A percentile compares a stretch with the other conserved stretches of the same genome.
Evolutionary conservation across 768 basidiomycete species (phyloP).

Genomic region (Boletus coccyginus): DNA sequence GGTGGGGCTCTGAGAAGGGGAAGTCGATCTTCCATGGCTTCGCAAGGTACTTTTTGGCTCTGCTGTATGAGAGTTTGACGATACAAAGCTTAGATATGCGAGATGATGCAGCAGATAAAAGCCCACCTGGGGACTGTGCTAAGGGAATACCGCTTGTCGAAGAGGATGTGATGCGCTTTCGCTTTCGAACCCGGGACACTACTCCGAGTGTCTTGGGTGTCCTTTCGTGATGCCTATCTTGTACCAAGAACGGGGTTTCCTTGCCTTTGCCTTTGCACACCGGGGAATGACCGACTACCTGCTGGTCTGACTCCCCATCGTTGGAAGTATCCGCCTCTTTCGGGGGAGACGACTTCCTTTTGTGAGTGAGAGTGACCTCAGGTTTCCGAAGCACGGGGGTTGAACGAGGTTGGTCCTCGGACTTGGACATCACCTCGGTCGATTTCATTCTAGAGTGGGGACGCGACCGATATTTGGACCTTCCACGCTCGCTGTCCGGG

Average conservation of each 20-base stretch:
- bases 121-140: conserved; percentile 20
- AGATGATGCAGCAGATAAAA: conserved; percentile 7
- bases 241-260: background rate
- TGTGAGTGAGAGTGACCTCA: conserved; percentile 5
- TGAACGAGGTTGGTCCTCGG: conserved; percentile 2
- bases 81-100: conserved; percentile 5
- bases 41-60: conserved; percentile 7
- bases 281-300: background rate
- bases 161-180: conserved; percentile 26
- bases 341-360: background rate
- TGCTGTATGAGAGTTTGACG: conserved; percentile 4
- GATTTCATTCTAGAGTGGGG: conserved; percentile 1
- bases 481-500: conserved; percentile 15
- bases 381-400: conserved; percentile 10
- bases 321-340: background rate
- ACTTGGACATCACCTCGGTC: background rate
- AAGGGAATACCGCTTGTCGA: conserved; percentile 3
- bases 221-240: conserved; percentile 4
- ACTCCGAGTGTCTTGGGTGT: conserved; percentile 12
- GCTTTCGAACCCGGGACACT: conserved; percentile 15
- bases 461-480: conserved; percentile 8
- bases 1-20: conserved; percentile 11
- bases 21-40: background rate
- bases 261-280: conserved; percentile 20
- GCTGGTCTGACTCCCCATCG: background rate